Evolutionary conservation across 306 rosid species (phyloP).

Genomic region (Lathyrus tuberosus): DNA sequence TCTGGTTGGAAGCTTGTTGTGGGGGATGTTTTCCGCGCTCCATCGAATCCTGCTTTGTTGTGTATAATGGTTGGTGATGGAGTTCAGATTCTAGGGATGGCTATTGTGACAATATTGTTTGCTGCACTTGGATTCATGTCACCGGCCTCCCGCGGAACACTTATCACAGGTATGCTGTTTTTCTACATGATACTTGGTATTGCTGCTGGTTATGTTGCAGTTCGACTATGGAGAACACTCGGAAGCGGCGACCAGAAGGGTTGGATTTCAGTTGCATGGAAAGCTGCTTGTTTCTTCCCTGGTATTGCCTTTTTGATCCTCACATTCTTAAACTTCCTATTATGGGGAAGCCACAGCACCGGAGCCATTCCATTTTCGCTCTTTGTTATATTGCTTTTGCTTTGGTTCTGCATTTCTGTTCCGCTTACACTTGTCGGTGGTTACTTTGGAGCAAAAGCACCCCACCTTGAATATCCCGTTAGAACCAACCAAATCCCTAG

Average conservation of each 20-base stretch:
- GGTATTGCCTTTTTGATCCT: constrained; percentile 88
- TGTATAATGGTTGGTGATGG: constrained; percentile 95
- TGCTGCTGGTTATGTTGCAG: constrained; percentile 94
- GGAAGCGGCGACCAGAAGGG: constrained; percentile 73
- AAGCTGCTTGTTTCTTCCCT: constrained; percentile 94
- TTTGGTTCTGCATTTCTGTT: constrained; percentile 95
- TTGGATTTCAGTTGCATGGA: constrained; percentile 86
- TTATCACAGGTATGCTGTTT: constrained; percentile 89
- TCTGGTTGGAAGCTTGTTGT: constrained; percentile 99
- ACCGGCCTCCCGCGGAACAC: constrained; percentile 94
- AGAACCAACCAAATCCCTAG: constrained; percentile 89
- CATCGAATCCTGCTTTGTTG: constrained; percentile 67
- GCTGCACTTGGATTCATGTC: constrained; percentile 99
- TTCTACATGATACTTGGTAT: constrained; percentile 88
- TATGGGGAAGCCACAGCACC: constrained; percentile 97
- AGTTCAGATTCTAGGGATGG: constrained; percentile 96
- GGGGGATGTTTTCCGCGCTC: constrained; percentile 98
- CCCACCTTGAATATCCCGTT: constrained; percentile 84
- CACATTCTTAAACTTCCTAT: constrained; percentile 77
- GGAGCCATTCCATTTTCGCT: constrained; percentile 96
- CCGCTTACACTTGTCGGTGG: constrained; percentile 95
- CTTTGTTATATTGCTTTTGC: constrained; percentile 71
- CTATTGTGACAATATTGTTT: constrained; percentile 91
- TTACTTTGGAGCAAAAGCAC: constrained; percentile 83
- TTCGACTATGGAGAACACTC: constrained; percentile 91